Base-by-base conservation (phyloP, 345 rosid genomes). In the Dipteronia dyeriana region DNA sequence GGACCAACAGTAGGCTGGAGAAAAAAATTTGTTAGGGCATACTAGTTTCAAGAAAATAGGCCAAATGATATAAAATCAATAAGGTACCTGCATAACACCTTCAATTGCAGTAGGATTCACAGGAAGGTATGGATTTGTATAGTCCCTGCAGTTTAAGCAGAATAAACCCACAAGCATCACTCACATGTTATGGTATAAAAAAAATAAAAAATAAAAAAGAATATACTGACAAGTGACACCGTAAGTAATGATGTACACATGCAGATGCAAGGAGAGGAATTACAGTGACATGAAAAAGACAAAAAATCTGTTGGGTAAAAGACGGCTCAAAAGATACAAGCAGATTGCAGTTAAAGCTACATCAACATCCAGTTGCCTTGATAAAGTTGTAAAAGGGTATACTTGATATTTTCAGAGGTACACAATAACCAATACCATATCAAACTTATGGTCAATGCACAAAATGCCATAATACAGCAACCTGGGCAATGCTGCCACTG, bases 41-140 rank as follows among this genome's bases (percentile, higher is more conserved):
- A 43, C 43, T 10, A 51, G 67, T 54, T 31, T 34, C 20, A 26
- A 39, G 19, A 19, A 79, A 39, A 67, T 20, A 68, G 60, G 59
- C 38, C 17, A 64, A 76, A 56, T 59, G 49, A 53, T 34, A 67
- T 14, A 80, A 51, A 75, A 78, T 13, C 20, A 25, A 20, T 70
- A 70, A 71, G 34, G 8, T 76, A 91, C 99, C 93, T 96, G 99
- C 83, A 84, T 76, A 75, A 84, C 78, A 8, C 97, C 98, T 12
- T 94, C 98, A 78, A 94, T 90, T 54, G 99, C 97, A 34, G 94
- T 92, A 74, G 97, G 94, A 85, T 96, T 96, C 78, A 96, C 99
- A 76, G 98, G 99, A 78, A 96, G 97, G 80, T 92, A 92, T 19
- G 99, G 97, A 80, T 94, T 96, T 79, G 98, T 96, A 80, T 92